A percentile compares a stretch with the other conserved stretches of the same genome.
phyloP scores from a whole-genome alignment of 495 filamentous ascomycete genomes.

The Terfezia claveryi region DNA sequence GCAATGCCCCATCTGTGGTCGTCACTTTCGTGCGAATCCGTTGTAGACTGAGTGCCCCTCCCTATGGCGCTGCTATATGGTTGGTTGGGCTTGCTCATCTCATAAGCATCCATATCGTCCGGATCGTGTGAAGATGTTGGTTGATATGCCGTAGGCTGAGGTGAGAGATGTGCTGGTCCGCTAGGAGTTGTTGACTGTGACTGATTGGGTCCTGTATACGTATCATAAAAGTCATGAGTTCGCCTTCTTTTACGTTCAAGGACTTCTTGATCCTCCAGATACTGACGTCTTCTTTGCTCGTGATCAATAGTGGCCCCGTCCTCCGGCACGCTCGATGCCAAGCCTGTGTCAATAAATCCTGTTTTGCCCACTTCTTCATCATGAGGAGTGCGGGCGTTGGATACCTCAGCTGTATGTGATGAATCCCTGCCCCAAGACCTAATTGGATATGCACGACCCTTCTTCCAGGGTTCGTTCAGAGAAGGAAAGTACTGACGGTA shows the following conservation, averaged over 20 bases:
- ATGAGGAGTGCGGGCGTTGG: too few relatives aligned
- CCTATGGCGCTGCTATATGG: too few relatives aligned
- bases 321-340: background rate
- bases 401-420: too few relatives aligned
- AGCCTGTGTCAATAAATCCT: background rate
- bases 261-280: background rate
- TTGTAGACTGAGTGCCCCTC: too few relatives aligned
- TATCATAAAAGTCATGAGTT: background rate
- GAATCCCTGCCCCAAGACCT: slow-evolving; percentile 29
- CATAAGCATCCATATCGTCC: too few relatives aligned
- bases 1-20: too few relatives aligned
- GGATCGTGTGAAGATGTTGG: too few relatives aligned
- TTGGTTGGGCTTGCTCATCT: too few relatives aligned
- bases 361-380: background rate
- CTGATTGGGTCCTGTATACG: background rate
- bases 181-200: too few relatives aligned
- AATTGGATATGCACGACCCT: slow-evolving; percentile 41
- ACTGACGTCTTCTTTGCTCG: background rate
- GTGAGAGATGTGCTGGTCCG: too few relatives aligned
- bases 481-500: slow-evolving; percentile 38
- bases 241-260: background rate
- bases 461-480: slow-evolving; percentile 31
- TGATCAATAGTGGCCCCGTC: background rate
- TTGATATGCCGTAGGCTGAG: too few relatives aligned
- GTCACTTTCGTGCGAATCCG: too few relatives aligned